Evolutionary conservation across 345 rosid species (phyloP).

Genomic region (Dipteronia dyeriana): DNA sequence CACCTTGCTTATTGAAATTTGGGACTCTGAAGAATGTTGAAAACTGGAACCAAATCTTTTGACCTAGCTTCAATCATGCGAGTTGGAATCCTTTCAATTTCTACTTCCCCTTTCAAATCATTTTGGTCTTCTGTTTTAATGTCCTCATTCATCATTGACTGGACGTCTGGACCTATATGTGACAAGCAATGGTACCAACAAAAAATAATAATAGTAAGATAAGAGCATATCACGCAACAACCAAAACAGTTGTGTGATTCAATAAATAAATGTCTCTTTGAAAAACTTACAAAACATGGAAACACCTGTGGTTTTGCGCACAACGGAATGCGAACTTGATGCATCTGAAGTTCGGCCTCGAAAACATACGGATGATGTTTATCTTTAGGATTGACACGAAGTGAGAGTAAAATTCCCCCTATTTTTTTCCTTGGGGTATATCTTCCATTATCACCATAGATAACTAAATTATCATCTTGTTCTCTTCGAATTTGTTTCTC

Average conservation of each 20-base stretch:
- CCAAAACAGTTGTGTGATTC: neutral
- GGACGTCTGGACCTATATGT: constrained; percentile 72
- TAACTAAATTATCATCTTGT: constrained; percentile 66
- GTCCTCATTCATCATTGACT: constrained; percentile 43
- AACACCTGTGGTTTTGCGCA: constrained; percentile 85
- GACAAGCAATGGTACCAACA: constrained; percentile 32
- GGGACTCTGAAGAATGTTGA: constrained; percentile 49
- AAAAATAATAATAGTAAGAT: neutral
- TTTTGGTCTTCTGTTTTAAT: constrained; percentile 36
- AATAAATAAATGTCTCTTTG: neutral
- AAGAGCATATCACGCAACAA: neutral
- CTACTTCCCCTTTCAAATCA: constrained; percentile 60
- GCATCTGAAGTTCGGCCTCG: constrained; percentile 81
- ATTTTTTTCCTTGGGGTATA: too few species aligned
- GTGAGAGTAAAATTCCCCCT: too few species aligned
- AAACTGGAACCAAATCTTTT: constrained; percentile 67
- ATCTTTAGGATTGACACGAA: constrained; percentile 28
- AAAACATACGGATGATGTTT: constrained; percentile 68
- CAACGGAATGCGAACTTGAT: constrained; percentile 46
- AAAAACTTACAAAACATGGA: too few species aligned
- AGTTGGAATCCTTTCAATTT: constrained; percentile 63
- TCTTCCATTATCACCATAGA: constrained; percentile 77
- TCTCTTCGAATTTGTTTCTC: constrained; percentile 75
- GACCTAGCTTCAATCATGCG: constrained; percentile 64
- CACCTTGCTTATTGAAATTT: constrained; percentile 53